Percentiles rank a stretch among this genome's conserved stretches.
Conservation (phyloP, 176 grass and related monocot genomes). For the Aechmea fasciata region DNA sequence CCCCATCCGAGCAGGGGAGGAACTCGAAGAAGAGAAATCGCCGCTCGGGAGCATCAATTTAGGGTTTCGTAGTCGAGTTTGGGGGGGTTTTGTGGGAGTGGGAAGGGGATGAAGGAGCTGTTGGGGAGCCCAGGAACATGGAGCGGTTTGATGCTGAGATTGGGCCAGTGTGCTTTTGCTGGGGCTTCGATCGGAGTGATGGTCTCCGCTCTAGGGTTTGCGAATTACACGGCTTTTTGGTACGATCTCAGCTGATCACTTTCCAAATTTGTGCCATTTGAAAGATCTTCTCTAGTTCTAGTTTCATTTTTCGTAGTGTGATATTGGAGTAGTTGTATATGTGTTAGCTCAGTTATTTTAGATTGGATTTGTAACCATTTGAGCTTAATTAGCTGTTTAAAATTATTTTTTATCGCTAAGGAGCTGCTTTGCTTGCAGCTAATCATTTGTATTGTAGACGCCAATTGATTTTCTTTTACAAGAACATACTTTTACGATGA, state of each 20-base stretch:
- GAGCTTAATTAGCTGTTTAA: too few species aligned
- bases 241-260: slow-evolving; percentile 13
- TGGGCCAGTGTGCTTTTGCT: slow-evolving; percentile 64
- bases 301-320: background rate
- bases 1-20: background rate
- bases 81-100: background rate
- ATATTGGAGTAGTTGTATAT: too few species aligned
- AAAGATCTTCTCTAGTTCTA: background rate
- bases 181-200: slow-evolving; percentile 70
- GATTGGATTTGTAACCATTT: too few species aligned
- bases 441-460: too few species aligned
- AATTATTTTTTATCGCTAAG: too few species aligned
- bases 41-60: background rate
- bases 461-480: too few species aligned
- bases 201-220: slow-evolving; percentile 65
- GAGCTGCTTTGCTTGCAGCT: too few species aligned
- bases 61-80: background rate
- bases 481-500: too few species aligned
- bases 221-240: slow-evolving; percentile 96
- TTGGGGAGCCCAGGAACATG: slow-evolving; percentile 76
- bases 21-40: background rate
- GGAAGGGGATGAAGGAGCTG: slow-evolving; percentile 42
- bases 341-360: too few species aligned
- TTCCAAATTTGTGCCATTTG: too few species aligned
- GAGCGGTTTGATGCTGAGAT: slow-evolving; percentile 64